A percentile compares a stretch with the other conserved stretches of the same genome.
These are phyloP conservation scores for Penicillium sp. DNA, from an alignment of 2,329 filamentous ascomycete species.

Conservation along the genomic window DNA sequence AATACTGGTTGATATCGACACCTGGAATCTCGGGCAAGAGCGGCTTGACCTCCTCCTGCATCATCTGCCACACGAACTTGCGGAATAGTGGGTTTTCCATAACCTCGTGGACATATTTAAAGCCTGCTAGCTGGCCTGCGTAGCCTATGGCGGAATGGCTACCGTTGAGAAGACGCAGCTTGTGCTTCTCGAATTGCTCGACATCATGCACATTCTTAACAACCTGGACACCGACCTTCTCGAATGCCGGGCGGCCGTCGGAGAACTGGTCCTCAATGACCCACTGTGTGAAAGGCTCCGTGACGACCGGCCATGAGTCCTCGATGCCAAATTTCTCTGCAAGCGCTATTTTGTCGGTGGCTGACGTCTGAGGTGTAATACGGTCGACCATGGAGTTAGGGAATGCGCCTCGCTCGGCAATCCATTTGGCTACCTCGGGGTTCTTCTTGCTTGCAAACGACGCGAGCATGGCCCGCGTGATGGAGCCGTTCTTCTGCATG, in stretches of 20 bases:
- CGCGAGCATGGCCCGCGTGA: slow-evolving; percentile 51
- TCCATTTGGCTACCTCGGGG: slow-evolving; percentile 49
- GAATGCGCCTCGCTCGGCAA: slow-evolving; percentile 47
- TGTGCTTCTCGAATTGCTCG: slow-evolving; percentile 55
- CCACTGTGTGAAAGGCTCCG: slow-evolving; percentile 56
- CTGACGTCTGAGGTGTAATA: slow-evolving; percentile 50
- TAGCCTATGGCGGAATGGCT: slow-evolving; percentile 53
- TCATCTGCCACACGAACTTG: slow-evolving; percentile 52
- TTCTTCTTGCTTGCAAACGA: slow-evolving; percentile 48
- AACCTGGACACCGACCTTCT: slow-evolving; percentile 52
- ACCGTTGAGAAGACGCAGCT: slow-evolving; percentile 53
- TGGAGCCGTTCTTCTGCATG: slow-evolving; percentile 56
- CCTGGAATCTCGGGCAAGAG: slow-evolving; percentile 49
- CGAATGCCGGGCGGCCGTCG: slow-evolving; percentile 50
- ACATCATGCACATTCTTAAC: slow-evolving; percentile 51
- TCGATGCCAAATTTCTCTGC: slow-evolving; percentile 46
- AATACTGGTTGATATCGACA: slow-evolving; percentile 52
- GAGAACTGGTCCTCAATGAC: slow-evolving; percentile 53
- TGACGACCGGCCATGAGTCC: slow-evolving; percentile 53
- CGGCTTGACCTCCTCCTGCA: slow-evolving; percentile 54
- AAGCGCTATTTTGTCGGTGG: slow-evolving; percentile 44
- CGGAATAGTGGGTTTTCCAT: slow-evolving; percentile 47
- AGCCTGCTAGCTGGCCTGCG: slow-evolving; percentile 50
- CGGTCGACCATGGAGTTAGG: slow-evolving; percentile 56
- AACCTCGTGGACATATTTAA: slow-evolving; percentile 54